These are phyloP conservation scores for Suillus spraguei DNA, from an alignment of 768 basidiomycete species.

Conservation along the genomic window DNA sequence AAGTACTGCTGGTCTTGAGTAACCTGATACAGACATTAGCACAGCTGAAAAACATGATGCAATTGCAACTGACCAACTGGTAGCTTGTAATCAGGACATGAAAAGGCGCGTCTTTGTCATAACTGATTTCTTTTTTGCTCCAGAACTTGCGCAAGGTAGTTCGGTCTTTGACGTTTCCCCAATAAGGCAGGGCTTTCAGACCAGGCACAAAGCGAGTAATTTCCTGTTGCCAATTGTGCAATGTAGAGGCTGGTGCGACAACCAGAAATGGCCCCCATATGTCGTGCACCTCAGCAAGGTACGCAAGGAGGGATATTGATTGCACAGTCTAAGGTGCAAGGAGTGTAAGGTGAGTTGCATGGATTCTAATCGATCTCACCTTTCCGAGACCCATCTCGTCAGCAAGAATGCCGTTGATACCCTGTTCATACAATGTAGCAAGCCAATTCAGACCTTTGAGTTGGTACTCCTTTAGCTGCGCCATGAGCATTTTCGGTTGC, in stretches of 20 bases:
- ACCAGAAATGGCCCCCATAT: conserved; percentile 99
- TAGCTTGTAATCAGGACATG: conserved; percentile 97
- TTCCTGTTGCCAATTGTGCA: conserved; percentile 99
- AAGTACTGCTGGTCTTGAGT: conserved; percentile 98
- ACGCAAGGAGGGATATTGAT: conserved; percentile 94
- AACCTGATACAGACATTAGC: conserved; percentile 49
- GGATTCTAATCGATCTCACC: conserved; percentile 39
- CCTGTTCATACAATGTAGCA: conserved; percentile 96
- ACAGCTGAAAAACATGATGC: background rate
- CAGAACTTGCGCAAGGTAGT: conserved; percentile 94
- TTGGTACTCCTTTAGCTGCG: conserved; percentile 97
- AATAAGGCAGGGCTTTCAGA: conserved; percentile 95
- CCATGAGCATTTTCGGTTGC: conserved; percentile 96
- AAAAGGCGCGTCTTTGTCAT: conserved; percentile 93
- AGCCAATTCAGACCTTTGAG: conserved; percentile 98
- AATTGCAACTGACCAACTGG: conserved; percentile 66
- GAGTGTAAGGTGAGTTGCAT: background rate
- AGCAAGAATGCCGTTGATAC: conserved; percentile 98
- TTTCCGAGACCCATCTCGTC: conserved; percentile 99
- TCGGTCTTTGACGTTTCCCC: conserved; percentile 97
- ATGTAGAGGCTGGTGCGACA: conserved; percentile 93
- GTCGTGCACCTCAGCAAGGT: conserved; percentile 95
- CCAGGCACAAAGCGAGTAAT: conserved; percentile 92
- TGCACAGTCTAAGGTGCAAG: conserved; percentile 76
- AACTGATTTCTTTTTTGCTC: conserved; percentile 97